phyloP scores from a whole-genome alignment of 2,329 filamentous ascomycete genomes.

The Penicillium thymicola region DNA sequence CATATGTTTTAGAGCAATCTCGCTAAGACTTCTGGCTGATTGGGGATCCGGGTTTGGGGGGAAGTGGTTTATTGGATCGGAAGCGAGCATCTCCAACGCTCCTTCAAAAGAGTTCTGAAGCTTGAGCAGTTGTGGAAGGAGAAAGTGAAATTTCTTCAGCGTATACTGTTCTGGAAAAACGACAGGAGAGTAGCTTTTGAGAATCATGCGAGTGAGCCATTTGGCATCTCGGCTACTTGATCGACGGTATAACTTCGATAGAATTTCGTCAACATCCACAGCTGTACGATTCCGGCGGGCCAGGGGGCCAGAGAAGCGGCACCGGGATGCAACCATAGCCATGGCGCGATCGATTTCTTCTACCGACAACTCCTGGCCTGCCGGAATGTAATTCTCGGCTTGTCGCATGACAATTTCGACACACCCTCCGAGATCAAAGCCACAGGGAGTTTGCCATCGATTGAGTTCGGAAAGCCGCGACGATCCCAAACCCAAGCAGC shows the following conservation, averaged over 20 bases:
- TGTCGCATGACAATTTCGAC: constrained; percentile 62
- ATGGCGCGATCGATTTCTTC: constrained; percentile 70
- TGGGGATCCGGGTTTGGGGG: constrained; percentile 36
- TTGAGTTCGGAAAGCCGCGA: constrained; percentile 61
- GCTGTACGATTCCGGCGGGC: constrained; percentile 47
- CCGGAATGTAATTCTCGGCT: constrained; percentile 50
- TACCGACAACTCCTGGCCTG: constrained; percentile 54
- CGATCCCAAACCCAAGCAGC: constrained; percentile 62
- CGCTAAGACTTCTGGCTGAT: constrained; percentile 28
- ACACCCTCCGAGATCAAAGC: constrained; percentile 68
- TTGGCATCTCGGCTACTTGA: constrained; percentile 70
- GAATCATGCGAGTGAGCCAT: constrained; percentile 77
- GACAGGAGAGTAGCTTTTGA: constrained; percentile 72
- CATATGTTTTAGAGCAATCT: constrained; percentile 43
- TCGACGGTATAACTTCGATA: constrained; percentile 58
- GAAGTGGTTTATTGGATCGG: constrained; percentile 34
- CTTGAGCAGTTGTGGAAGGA: constrained; percentile 66
- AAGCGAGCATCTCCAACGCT: constrained; percentile 55
- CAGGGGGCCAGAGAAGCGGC: constrained; percentile 66
- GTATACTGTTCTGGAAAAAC: constrained; percentile 57
- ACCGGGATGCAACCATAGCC: constrained; percentile 63
- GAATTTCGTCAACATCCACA: constrained; percentile 43
- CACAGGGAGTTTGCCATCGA: constrained; percentile 58
- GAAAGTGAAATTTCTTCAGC: constrained; percentile 62
- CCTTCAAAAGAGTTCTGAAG: constrained; percentile 66